These are phyloP conservation scores for Cladosporium austrohemisphaericum DNA, from an alignment of 2,329 filamentous ascomycete genomes.

Conservation along the genomic window DNA sequence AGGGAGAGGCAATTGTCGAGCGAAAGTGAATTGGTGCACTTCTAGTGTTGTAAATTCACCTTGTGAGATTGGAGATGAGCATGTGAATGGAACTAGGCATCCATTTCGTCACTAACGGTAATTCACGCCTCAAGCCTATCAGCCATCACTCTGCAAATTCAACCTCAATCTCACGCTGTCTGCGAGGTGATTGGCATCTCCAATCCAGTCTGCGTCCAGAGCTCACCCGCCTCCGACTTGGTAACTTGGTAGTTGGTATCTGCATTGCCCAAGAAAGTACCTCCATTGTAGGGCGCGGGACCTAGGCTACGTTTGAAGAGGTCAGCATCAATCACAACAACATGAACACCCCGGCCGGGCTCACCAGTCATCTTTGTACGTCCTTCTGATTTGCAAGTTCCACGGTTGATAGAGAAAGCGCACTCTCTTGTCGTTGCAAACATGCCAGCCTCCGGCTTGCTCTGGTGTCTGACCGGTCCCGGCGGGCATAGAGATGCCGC, in stretches of 20 bases:
- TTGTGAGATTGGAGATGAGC: too few relatives aligned
- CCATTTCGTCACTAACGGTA: too few relatives aligned
- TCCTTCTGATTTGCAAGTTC: neutral
- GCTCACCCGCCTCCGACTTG: neutral
- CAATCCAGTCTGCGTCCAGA: constrained; percentile 2
- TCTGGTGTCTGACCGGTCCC: neutral
- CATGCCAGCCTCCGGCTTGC: neutral
- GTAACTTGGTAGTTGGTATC: constrained; percentile 1
- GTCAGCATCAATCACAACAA: neutral
- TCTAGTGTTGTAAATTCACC: too few relatives aligned
- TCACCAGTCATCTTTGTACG: constrained; percentile 6
- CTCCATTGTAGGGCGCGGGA: neutral
- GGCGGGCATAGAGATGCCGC: neutral
- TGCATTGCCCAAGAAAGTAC: constrained; percentile 7
- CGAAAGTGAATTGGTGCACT: too few relatives aligned
- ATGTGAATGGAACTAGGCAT: too few relatives aligned
- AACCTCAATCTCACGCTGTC: constrained; percentile 9
- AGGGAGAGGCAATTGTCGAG: too few relatives aligned
- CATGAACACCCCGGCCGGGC: neutral
- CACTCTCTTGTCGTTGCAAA: neutral
- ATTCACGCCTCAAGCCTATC: too few relatives aligned
- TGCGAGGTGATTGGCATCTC: constrained; percentile 3
- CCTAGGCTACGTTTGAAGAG: too few relatives aligned
- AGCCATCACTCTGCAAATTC: too few relatives aligned
- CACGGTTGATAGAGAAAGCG: neutral